Base-by-base conservation (phyloP, 495 filamentous ascomycete genomes). In the Annulohypoxylon maeteangense region DNA sequence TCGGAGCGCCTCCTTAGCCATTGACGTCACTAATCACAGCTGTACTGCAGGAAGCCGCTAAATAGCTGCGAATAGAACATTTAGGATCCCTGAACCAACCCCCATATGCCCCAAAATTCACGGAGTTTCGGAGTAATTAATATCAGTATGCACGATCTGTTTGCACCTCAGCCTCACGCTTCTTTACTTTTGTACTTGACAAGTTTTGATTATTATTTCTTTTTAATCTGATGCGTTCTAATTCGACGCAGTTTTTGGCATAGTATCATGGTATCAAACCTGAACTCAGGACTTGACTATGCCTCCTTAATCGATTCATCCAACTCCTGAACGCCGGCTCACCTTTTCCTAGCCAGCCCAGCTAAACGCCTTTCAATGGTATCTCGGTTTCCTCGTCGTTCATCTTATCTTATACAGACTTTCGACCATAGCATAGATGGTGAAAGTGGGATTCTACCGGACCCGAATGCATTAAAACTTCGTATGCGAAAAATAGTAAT, bases 251-350 rank as follows among this genome's bases (percentile, higher is more conserved):
- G 32, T 23, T 70, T 57, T 20, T 34, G 42, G 25, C 34, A 32
- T n/a, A 54, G 51, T 59, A 47, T 62, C 14, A 27, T 64, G 69
- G 63, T 63, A 67, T 72, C 69, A 63, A 65, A 62, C 18, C 29
- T 3, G n/a, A 66, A 38, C 44, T 8, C 27, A 53, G 51, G 53
- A 40, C 20, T 42, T 25, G 57, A 66, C 58, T 57, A n/a, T 47
- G 48, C 36, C 32, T 29, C 34, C 27, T 60, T 53, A 23, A 57
- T 42, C 20, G 42, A 32, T 44, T 51, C 38, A 29, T 50, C 7
- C 7, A 22, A 63, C 58, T 62, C 69, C 69, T 63, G 14, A 72
- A 72, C 69, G 63, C 69, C 68, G 16, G 59, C 59, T 45, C 54
- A 40, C 59, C 45, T 67, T 57, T 59, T 12, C 57, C 50, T 34